phyloP scores from a whole-genome alignment of 2,329 filamentous ascomycete species.

The Apiospora rasikravindrae region DNA sequence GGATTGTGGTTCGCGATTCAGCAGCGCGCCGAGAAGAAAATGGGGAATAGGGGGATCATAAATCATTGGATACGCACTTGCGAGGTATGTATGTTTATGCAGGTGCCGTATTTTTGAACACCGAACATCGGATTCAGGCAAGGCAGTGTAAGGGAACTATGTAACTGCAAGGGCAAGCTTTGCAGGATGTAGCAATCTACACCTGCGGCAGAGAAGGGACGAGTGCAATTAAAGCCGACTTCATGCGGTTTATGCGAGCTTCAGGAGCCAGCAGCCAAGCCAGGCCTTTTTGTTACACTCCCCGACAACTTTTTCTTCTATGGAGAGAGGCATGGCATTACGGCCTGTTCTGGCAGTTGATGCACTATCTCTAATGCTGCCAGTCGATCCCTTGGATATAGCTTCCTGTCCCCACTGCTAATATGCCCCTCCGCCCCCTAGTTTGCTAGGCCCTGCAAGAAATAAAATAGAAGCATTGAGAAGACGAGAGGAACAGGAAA shows the following conservation, averaged over 20 bases:
- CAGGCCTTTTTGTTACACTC: neutral
- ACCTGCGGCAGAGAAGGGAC: neutral
- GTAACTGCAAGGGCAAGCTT: conserved; percentile 14
- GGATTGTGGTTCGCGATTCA: conserved; percentile 9
- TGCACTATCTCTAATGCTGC: neutral
- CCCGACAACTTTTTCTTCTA: neutral
- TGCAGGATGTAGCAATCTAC: neutral
- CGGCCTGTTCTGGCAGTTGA: neutral
- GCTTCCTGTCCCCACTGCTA: conserved; percentile 12
- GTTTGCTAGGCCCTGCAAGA: neutral
- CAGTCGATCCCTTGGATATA: conserved; percentile 5
- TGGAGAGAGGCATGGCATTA: neutral
- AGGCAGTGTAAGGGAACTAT: neutral
- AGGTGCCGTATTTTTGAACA: neutral
- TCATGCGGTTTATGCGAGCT: conserved; percentile 12
- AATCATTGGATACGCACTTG: neutral
- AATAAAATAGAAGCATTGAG: conserved; percentile 13
- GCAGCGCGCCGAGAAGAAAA: neutral
- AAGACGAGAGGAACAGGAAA: conserved; percentile 12
- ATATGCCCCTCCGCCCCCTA: conserved; percentile 3
- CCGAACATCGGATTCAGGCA: neutral
- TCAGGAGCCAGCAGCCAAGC: neutral
- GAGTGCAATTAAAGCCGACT: neutral
- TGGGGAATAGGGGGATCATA: neutral
- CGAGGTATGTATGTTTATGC: neutral